Percentiles rank a stretch among this genome's conserved stretches.
phyloP scores from a whole-genome alignment of 2,329 filamentous ascomycete genomes.

The Monosporascus sp. region DNA sequence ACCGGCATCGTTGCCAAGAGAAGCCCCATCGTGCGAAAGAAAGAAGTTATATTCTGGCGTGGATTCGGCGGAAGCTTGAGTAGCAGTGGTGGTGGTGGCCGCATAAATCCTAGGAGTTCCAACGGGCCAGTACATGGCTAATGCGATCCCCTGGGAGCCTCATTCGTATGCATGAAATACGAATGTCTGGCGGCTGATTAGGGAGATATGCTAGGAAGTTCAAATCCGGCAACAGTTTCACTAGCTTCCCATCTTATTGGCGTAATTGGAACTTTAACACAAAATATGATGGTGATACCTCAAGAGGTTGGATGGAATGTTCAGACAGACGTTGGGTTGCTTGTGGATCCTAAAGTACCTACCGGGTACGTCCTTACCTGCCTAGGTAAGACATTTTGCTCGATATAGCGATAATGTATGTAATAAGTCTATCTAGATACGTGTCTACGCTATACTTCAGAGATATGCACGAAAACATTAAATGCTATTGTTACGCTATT shows the following conservation, averaged over 20 bases:
- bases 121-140: conserved; percentile 85
- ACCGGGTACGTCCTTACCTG: no score
- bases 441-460: no score
- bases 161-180: conserved; percentile 22
- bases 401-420: no score
- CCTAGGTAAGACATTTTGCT: no score
- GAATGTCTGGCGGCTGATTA: conserved; percentile 5
- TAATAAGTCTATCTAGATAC: no score
- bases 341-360: no score
- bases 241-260: conserved; percentile 8
- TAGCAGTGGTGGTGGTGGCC: conserved; percentile 70
- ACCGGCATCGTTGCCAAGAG: conserved; percentile 30
- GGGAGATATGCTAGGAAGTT: conserved; percentile 2
- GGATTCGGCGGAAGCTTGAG: conserved; percentile 42
- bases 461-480: no score
- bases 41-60: conserved; percentile 32
- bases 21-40: conserved; percentile 58
- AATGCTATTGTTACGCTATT: no score
- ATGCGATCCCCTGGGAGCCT: conserved; percentile 27
- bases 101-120: conserved; percentile 80
- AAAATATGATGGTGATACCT: no score
- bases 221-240: conserved; percentile 9
- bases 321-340: no score
- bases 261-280: no score
- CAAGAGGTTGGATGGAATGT: no score